These are phyloP conservation scores for Pyrenopolyporus hunteri DNA, from an alignment of 495 filamentous ascomycete species.

Conservation along the genomic window DNA sequence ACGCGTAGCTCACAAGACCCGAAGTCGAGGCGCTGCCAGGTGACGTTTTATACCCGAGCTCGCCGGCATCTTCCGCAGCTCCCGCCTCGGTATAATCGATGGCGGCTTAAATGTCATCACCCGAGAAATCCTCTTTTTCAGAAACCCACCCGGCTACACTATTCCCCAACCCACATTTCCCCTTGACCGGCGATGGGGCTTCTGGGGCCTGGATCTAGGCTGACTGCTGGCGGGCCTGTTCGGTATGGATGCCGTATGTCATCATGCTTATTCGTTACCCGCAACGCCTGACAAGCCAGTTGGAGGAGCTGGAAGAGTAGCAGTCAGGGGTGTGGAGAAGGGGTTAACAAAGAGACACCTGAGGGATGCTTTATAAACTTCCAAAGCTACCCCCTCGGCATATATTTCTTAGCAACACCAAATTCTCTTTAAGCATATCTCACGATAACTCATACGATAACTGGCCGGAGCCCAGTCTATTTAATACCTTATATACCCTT, in stretches of 20 bases:
- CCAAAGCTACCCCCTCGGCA: slow-evolving; percentile 30
- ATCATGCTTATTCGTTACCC: slow-evolving; percentile 32
- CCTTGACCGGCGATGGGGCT: slow-evolving; percentile 33
- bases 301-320: slow-evolving; percentile 2
- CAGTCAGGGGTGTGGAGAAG: slow-evolving; percentile 4
- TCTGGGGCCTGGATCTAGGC: slow-evolving; percentile 24
- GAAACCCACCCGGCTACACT: not conserved
- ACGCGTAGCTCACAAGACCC: slow-evolving; percentile 18
- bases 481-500: slow-evolving; percentile 11
- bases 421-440: slow-evolving; percentile 13
- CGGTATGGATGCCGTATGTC: slow-evolving; percentile 37
- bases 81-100: slow-evolving; percentile 39
- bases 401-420: slow-evolving; percentile 18
- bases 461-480: slow-evolving; percentile 24
- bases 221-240: not conserved
- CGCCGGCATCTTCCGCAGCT: slow-evolving; percentile 34
- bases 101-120: slow-evolving; percentile 33
- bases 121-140: slow-evolving; percentile 45
- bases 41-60: slow-evolving; percentile 34
- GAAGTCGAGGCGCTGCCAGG: slow-evolving; percentile 4
- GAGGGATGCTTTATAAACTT: slow-evolving; percentile 27
- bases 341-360: slow-evolving; percentile 6
- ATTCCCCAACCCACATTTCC: slow-evolving; percentile 31
- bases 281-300: slow-evolving; percentile 32
- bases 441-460: slow-evolving; percentile 36